Percentiles rank a stretch among this genome's conserved stretches.
These are phyloP conservation scores for Posidonia oceanica DNA, from an alignment of 116 monocot genomes.

Conservation along the genomic window DNA sequence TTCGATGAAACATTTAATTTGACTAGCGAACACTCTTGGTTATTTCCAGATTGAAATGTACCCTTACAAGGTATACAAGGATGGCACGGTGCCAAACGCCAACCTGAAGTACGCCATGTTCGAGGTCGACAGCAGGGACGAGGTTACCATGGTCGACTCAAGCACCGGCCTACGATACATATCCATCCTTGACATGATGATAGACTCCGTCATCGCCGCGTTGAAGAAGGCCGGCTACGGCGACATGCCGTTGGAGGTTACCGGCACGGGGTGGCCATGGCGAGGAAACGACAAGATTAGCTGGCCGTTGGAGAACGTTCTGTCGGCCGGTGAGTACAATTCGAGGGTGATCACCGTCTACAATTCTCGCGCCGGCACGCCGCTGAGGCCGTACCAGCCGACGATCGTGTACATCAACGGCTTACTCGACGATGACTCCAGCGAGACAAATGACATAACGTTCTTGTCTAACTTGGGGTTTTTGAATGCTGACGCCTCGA, in stretches of 20 bases:
- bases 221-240: slow-evolving; percentile 4
- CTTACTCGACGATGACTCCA: slow-evolving; percentile 8
- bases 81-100: background rate
- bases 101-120: slow-evolving; percentile 4
- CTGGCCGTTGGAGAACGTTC: background rate
- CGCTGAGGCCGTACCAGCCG: slow-evolving; percentile 4
- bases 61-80: slow-evolving; percentile 2
- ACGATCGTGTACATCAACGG: slow-evolving; percentile 8
- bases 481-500: background rate
- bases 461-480: background rate
- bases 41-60: slow-evolving; percentile 4
- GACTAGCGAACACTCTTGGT: too few species aligned
- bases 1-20: too few species aligned
- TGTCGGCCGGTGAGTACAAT: slow-evolving; percentile 10
- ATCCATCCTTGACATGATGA: slow-evolving; percentile 11
- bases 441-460: background rate
- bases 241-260: background rate
- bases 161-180: background rate
- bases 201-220: slow-evolving; percentile 6
- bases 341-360: background rate
- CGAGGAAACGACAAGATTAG: background rate
- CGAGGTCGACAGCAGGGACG: background rate
- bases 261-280: slow-evolving; percentile 16
- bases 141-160: background rate
- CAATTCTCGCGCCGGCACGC: slow-evolving; percentile 7